Base-by-base conservation (phyloP, 768 basidiomycete genomes). In the Holtermannia corniformis region DNA sequence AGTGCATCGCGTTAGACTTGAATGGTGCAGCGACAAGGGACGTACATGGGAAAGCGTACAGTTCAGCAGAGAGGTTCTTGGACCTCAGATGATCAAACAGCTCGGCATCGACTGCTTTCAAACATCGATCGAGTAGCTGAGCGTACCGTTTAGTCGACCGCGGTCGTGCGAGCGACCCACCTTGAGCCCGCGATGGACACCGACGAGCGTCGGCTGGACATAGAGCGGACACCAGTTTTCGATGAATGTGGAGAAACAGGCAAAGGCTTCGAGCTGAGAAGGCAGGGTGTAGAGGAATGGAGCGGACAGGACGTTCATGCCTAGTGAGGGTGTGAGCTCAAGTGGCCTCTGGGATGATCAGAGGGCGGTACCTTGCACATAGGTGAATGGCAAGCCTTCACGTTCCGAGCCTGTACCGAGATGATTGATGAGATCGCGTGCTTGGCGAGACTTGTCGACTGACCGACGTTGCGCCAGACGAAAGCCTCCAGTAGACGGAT, bases 271-370 rank as follows among this genome's bases (percentile, higher is more conserved):
- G n/a, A 97, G 74, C 72, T 99, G 90, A 10, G 90, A 90, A 4
- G 95, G 92, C 82, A 97, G 87, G 11, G 87, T 89, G 68, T 95
- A 99, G 24, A 99, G 78, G 72, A 97, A 99, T 0, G 95, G 95
- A 2, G 95, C 95, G 20, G 92, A 90, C 28, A 99, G 82, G 45
- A 97, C 95, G 70, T 99, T 99, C 90, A 95, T 96, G 25, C 95
- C 72, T 73, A n/a, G n/a, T n/a, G n/a, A n/a, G 44, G 4, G 0
- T 19, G 12, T 14, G 12, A 37, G 14, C 10, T 14, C 3, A 13
- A 37, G 37, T 28, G 28, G 28, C 22, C 7, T 14, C 5, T 14
- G 14, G n/a, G 3, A 20, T 13, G 41, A 24, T 14, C 10, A 44
- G 41, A 46, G 5, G 2, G 12, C 40, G 52, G 24, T 14, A 69